Conservation (phyloP, 768 basidiomycete genomes). For the Pulveroboletus frians region DNA sequence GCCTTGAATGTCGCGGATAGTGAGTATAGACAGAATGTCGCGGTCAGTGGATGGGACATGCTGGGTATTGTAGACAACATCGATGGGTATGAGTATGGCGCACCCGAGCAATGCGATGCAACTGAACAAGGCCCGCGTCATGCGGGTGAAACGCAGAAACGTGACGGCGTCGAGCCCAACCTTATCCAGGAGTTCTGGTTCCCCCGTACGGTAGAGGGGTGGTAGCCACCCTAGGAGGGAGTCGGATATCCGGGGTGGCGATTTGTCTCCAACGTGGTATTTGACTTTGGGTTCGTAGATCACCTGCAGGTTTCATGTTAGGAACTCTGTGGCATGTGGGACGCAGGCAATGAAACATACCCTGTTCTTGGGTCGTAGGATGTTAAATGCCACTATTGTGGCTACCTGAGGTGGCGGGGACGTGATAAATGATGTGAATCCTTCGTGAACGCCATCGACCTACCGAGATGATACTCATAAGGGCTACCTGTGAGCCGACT, state of each 20-base stretch:
- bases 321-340: not conserved
- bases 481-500: constrained; percentile 69
- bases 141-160: constrained; percentile 86
- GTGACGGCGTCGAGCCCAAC: constrained; percentile 90
- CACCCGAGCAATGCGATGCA: constrained; percentile 60
- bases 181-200: constrained; percentile 84
- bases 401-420: constrained; percentile 39
- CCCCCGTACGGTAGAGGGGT: constrained; percentile 76
- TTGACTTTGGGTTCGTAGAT: constrained; percentile 94
- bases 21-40: constrained; percentile 72
- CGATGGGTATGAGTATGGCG: constrained; percentile 78
- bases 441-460: constrained; percentile 24
- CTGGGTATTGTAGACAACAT: constrained; percentile 76
- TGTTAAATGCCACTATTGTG: constrained; percentile 73
- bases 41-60: constrained; percentile 47
- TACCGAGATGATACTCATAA: constrained; percentile 73
- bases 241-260: constrained; percentile 76
- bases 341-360: constrained; percentile 32
- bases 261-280: constrained; percentile 74
- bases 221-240: constrained; percentile 87
- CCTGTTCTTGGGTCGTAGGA: constrained; percentile 87
- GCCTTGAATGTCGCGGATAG: constrained; percentile 77
- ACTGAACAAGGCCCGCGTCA: constrained; percentile 72
- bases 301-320: constrained; percentile 41
- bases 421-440: constrained; percentile 5